Conservation (phyloP, 352 stramenopile genomes). For the Phytophthora citricola region DNA sequence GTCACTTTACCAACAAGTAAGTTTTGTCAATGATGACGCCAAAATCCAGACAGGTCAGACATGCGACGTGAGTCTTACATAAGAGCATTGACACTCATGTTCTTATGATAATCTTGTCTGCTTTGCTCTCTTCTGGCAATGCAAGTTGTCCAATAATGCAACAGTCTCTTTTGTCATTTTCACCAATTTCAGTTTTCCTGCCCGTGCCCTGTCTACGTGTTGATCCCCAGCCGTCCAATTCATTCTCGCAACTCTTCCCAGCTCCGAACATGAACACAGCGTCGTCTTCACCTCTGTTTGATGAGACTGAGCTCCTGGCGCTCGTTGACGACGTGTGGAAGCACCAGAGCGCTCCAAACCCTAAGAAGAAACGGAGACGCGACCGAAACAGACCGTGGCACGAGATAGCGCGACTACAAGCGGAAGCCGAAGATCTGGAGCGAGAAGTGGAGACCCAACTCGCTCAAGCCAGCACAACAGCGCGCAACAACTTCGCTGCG, state of each 20-base stretch:
- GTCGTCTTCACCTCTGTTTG: background rate
- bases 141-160: no score
- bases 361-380: slow-evolving; percentile 5
- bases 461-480: background rate
- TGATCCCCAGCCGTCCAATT: background rate
- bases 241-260: background rate
- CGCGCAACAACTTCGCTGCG: background rate
- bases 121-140: no score
- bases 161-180: no score
- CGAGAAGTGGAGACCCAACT: slow-evolving; percentile 3
- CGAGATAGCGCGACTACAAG: slow-evolving; percentile 12
- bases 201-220: no score
- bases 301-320: background rate
- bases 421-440: slow-evolving; percentile 9
- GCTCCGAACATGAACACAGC: background rate
- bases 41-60: no score
- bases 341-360: background rate
- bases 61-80: no score
- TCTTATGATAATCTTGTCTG: no score
- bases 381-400: slow-evolving; percentile 14
- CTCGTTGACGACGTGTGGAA: slow-evolving; percentile 4
- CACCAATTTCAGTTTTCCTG: no score
- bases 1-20: no score
- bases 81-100: no score
- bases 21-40: no score